Evolutionary conservation across 208 protist genomes (phyloP), one percentile per base, ranked within the genome.

Genomic region (Leishmania major): DNA sequence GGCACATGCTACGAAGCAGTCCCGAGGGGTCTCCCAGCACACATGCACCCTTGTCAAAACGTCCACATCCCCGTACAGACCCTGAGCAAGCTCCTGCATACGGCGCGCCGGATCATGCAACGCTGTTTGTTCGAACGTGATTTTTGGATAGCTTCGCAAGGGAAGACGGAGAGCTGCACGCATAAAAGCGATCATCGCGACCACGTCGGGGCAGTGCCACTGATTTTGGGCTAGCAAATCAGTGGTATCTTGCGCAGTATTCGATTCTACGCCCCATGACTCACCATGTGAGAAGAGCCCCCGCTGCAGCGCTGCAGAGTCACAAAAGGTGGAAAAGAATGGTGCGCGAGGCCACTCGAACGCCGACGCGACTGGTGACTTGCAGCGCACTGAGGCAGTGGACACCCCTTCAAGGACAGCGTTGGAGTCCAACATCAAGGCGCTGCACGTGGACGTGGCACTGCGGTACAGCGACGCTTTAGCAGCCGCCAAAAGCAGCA

Each of bases 101-200:
- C 90, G 87, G 17, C 75, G 85, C 45, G 83, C 84, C 2, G 90
- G 86, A 37, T 92, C 84, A 79, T 95, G 92, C 19, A 84, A 75
- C 2, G 92, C 92, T 43, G 80, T 82, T 22, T 95, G 92, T n/a
- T 82, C 83, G 73, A 95, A 93, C 47, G 84, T 78, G 35, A 95
- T 81, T 0, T 81, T 76, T 5, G 92, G 92, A 79, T 90, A 91
- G 35, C 84, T 89, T n/a, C 67, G 35, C 47, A 81, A 73, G 15
- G 92, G 77, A 15, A 95, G 74, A 7, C 73, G 49, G 3, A 92
- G 80, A 22, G 22, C 60, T 22, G 79, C 57, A 1, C 92, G 86
- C 70, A 95, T 81, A 28, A 86, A 77, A 0, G 90, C 84, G 11
- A 95, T 73, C 90, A 93, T 92, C 37, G 89, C 79, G 11, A 89